Evolutionary conservation across 176 grass and related monocot species (phyloP).

Genomic region (Miscanthus lutarioriparius): DNA sequence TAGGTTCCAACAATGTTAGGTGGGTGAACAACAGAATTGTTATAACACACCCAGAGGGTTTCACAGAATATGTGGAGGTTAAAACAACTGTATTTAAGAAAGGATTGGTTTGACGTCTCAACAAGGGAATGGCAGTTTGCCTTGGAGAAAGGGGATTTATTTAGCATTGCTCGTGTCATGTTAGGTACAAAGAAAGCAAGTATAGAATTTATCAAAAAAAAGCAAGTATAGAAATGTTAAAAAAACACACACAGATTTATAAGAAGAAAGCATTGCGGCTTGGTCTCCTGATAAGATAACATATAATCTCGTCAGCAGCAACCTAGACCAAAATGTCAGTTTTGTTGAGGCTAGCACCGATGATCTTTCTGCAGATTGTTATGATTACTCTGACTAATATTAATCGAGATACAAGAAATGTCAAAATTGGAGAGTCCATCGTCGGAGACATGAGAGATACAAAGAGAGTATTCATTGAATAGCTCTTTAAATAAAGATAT

Average conservation of each 20-base stretch:
- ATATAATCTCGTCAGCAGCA: not conserved
- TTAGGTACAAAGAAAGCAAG: slow-evolving; percentile 50
- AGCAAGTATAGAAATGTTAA: slow-evolving; percentile 60
- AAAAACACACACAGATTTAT: slow-evolving; percentile 65
- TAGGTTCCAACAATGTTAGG: slow-evolving; percentile 57
- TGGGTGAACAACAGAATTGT: slow-evolving; percentile 77
- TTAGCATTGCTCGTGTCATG: slow-evolving; percentile 74
- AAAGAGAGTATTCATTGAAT: not conserved
- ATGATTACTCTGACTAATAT: not conserved
- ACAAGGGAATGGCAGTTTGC: slow-evolving; percentile 91
- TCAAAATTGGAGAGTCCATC: not conserved
- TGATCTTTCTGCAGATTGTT: not conserved
- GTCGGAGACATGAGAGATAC: not conserved
- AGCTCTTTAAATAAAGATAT: no score
- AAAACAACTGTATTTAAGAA: slow-evolving; percentile 70
- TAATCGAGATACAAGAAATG: no score
- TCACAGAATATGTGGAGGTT: slow-evolving; percentile 80
- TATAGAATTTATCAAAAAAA: slow-evolving; percentile 41
- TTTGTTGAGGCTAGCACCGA: not conserved
- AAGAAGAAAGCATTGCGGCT: slow-evolving; percentile 56
- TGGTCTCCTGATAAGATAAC: slow-evolving; percentile 58
- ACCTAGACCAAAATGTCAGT: not conserved
- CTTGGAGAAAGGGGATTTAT: slow-evolving; percentile 58
- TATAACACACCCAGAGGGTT: slow-evolving; percentile 33
- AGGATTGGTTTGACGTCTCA: slow-evolving; percentile 80